phyloP scores from a whole-genome alignment of 2,329 filamentous ascomycete genomes.

The Neonectria coccinea region DNA sequence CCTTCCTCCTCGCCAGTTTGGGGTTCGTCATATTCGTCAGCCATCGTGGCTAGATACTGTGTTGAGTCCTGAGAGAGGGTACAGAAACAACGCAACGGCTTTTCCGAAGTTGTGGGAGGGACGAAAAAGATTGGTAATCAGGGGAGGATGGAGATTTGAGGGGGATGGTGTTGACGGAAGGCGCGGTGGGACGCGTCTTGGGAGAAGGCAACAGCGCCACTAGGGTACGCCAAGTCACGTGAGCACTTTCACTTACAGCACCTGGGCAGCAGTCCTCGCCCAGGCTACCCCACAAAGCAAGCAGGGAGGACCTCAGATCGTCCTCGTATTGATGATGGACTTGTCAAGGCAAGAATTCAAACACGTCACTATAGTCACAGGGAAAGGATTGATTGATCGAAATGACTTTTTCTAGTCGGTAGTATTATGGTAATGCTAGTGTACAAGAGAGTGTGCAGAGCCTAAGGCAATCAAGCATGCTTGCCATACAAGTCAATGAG shows the following conservation, averaged over 20 bases:
- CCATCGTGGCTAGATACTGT: conserved; percentile 51
- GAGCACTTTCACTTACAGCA: conserved; percentile 21
- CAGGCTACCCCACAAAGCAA: not conserved
- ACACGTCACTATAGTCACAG: not conserved
- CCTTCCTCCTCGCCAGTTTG: conserved; percentile 78
- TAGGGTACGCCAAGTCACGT: conserved; percentile 55
- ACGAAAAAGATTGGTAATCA: conserved; percentile 29
- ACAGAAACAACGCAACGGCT: not conserved
- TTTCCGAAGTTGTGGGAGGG: not conserved
- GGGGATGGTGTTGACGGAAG: conserved; percentile 40
- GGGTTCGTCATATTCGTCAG: conserved; percentile 73
- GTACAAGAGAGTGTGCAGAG: conserved; percentile 38
- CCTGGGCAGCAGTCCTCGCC: no score
- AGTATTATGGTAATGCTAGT: conserved; percentile 28
- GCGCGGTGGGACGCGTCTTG: conserved; percentile 52
- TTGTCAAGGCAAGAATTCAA: not conserved
- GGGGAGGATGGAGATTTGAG: conserved; percentile 31
- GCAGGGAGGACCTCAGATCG: no score
- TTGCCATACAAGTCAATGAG: conserved; percentile 20
- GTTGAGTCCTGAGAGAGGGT: not conserved
- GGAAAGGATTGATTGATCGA: not conserved
- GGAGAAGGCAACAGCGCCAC: conserved; percentile 43
- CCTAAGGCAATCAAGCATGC: conserved; percentile 21
- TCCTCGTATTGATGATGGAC: no score
- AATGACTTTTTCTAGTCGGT: conserved; percentile 24